Base-by-base conservation (phyloP, 805 yeast species). In the Priceomyces medius region DNA sequence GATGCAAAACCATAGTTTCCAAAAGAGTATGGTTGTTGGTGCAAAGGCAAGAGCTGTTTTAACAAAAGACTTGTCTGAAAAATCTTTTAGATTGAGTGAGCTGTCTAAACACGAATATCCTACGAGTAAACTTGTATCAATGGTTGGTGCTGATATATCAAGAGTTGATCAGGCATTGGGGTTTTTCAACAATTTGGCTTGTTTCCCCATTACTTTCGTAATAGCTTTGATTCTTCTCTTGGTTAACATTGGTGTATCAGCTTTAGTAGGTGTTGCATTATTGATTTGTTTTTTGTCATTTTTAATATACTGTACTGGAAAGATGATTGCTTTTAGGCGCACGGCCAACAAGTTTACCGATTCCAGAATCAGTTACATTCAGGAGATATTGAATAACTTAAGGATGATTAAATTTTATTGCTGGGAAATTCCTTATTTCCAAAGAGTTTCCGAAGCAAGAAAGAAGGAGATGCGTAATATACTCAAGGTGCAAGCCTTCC, bases 401-500 rank as follows among this genome's bases (percentile, higher is more conserved):
- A 47, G 49, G 34, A 48, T 54, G 45, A 51, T 54, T 34, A 54
- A 53, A 35, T 44, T 46, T 27, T 54, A 53, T 32, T 42, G 48
- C 14, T 53, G 57, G 57, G 58, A 52, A 24, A 16, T 31, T 10
- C 55, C 55, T 3, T 54, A 52, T 32, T 41, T 39, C 26, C 37
- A 43, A 17, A 39, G 35, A 19, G 39, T 54, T 7, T 26, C 36
- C 10, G 33, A 41, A 2, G 37, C 40, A 3, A 42, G 55, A 31
- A 31, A 34, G 10, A 8, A n/a, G 12, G 56, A 52, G 36, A 48
- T 48, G 46, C 29, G 26, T 1, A 20, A 28, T 24, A 20, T 51
- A 9, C 36, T 47, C 13, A 44, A 38, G 23, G 47, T 52, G 28
- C 53, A 54, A 37, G 35, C 46, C 2, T 10, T 46, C 3, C 41